These are phyloP conservation scores for Barnettozyma vustinii DNA, from an alignment of 805 yeast genomes.

Conservation along the genomic window DNA sequence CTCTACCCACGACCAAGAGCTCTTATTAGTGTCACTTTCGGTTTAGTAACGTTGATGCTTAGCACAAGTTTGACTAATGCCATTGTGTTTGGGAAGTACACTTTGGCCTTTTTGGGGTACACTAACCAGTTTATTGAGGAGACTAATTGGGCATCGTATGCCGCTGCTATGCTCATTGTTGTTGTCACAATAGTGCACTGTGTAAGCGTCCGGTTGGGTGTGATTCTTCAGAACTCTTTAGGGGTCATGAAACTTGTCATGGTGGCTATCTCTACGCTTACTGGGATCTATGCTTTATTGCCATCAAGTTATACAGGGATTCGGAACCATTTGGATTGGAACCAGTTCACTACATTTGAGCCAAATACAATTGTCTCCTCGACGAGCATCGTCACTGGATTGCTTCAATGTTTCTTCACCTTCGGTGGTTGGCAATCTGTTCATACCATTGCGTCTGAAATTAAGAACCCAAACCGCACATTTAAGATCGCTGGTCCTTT, in stretches of 20 bases:
- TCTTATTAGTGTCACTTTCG: slow-evolving; percentile 46
- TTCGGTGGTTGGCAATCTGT: slow-evolving; percentile 61
- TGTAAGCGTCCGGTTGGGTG: slow-evolving; percentile 52
- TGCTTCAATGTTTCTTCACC: slow-evolving; percentile 53
- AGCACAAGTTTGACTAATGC: slow-evolving; percentile 53
- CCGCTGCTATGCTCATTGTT: slow-evolving; percentile 37
- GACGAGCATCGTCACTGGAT: slow-evolving; percentile 48
- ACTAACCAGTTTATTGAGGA: slow-evolving; percentile 29
- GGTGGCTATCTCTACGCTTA: slow-evolving; percentile 46
- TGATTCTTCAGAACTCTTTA: slow-evolving; percentile 52
- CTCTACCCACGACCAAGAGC: slow-evolving; percentile 57
- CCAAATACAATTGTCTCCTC: slow-evolving; percentile 27
- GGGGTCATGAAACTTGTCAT: slow-evolving; percentile 57
- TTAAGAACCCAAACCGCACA: slow-evolving; percentile 52
- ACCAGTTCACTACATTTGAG: slow-evolving; percentile 28
- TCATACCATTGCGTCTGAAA: slow-evolving; percentile 56
- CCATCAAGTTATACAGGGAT: slow-evolving; percentile 38
- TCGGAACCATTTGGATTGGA: slow-evolving; percentile 30
- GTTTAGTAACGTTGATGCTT: slow-evolving; percentile 44
- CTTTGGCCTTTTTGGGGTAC: slow-evolving; percentile 39
- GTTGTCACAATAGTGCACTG: slow-evolving; percentile 45
- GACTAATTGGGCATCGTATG: slow-evolving; percentile 30
- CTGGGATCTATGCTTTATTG: slow-evolving; percentile 53
- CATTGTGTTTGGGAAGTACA: slow-evolving; percentile 58
- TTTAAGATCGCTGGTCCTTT: slow-evolving; percentile 57